phyloP scores from a whole-genome alignment of 2,329 filamentous ascomycete genomes.

The Incumbomyces lentus region DNA sequence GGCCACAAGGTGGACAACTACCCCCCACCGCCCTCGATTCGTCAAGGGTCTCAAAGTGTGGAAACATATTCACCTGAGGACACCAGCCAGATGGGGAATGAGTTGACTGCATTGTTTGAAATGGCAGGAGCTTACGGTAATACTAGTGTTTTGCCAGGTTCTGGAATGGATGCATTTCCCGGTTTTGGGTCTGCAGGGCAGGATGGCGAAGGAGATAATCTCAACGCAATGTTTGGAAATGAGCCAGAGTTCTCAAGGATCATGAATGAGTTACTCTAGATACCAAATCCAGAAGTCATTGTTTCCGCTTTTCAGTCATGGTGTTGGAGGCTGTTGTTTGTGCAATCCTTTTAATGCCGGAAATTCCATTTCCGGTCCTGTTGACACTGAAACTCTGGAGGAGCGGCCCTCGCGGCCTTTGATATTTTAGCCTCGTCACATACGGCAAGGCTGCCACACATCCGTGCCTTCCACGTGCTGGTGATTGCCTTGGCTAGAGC shows the following conservation, averaged over 20 bases:
- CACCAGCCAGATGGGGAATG: conserved; percentile 49
- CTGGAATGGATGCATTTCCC: conserved; percentile 19
- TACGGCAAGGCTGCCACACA: too few relatives aligned
- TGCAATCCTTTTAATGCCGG: too few relatives aligned
- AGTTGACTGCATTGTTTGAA: conserved; percentile 54
- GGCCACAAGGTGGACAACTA: conserved; percentile 52
- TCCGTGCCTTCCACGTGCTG: too few relatives aligned
- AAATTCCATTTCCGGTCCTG: too few relatives aligned
- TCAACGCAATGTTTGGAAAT: conserved; percentile 39
- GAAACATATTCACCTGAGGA: conserved; percentile 46
- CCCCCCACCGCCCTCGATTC: conserved; percentile 34
- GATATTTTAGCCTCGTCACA: too few relatives aligned
- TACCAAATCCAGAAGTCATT: too few relatives aligned
- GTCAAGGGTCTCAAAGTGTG: conserved; percentile 24
- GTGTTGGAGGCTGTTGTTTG: too few relatives aligned
- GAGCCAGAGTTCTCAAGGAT: conserved; percentile 52
- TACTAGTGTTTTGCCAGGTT: conserved; percentile 11
- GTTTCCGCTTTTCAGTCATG: too few relatives aligned
- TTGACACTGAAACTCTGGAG: too few relatives aligned
- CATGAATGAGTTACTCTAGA: conserved; percentile 45
- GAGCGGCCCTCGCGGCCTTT: too few relatives aligned
- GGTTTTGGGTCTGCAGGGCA: conserved; percentile 30
- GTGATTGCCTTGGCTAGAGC: too few relatives aligned
- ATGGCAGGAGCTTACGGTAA: conserved; percentile 46
- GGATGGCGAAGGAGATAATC: conserved; percentile 30